phyloP scores from a whole-genome alignment of 768 basidiomycete species.

The Suillus brevipes region DNA sequence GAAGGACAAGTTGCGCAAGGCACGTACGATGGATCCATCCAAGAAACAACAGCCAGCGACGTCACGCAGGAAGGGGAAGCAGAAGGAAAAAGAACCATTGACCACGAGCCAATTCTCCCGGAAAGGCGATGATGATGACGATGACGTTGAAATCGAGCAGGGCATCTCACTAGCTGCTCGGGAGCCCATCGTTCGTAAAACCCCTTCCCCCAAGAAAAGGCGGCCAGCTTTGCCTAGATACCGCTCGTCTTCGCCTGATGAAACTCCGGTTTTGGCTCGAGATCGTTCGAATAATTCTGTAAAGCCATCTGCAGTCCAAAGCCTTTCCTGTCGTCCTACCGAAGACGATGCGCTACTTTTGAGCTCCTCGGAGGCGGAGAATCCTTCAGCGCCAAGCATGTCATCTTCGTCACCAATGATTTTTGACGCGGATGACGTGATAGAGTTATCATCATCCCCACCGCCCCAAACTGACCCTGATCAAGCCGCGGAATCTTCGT shows the following conservation, averaged over 20 bases:
- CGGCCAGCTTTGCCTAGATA: conserved; percentile 11
- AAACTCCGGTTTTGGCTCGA: neutral
- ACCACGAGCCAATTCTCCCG: conserved; percentile 44
- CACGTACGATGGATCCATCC: conserved; percentile 41
- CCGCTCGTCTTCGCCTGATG: conserved; percentile 18
- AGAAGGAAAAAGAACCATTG: conserved; percentile 22
- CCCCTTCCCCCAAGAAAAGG: conserved; percentile 9
- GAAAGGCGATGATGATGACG: conserved; percentile 51
- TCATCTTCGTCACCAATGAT: conserved; percentile 27
- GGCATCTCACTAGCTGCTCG: conserved; percentile 30
- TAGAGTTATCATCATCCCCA: conserved; percentile 34
- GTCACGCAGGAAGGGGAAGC: conserved; percentile 26
- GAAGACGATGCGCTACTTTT: neutral
- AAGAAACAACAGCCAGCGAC: conserved; percentile 21
- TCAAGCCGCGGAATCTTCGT: neutral
- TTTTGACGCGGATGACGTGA: conserved; percentile 24
- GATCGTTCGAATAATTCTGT: neutral
- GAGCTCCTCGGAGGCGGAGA: conserved; percentile 5
- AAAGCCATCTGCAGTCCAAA: neutral
- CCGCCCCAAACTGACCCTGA: neutral
- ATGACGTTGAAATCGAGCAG: conserved; percentile 55
- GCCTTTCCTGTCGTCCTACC: neutral
- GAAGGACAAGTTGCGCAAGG: conserved; percentile 44
- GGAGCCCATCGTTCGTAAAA: conserved; percentile 8
- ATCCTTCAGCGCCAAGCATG: conserved; percentile 10